A percentile compares a stretch with the other conserved stretches of the same genome.
phyloP scores from a whole-genome alignment of 2,329 filamentous ascomycete species.

The Plenodomus biglobosus region DNA sequence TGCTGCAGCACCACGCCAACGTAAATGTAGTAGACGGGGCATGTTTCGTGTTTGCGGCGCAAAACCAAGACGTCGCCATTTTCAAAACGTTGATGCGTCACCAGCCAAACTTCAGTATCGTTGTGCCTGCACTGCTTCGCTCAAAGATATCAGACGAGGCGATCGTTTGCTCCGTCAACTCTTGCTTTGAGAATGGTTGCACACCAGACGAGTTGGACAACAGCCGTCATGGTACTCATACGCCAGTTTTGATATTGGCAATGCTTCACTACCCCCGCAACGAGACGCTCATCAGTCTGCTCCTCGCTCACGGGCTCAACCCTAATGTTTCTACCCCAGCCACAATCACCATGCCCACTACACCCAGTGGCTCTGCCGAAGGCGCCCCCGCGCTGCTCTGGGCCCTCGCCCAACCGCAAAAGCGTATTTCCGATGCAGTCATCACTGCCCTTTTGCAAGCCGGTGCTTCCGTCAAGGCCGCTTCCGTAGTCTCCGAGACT shows the following conservation, averaged over 20 bases:
- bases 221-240: slow-evolving; percentile 8
- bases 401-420: slow-evolving; percentile 64
- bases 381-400: slow-evolving; percentile 61
- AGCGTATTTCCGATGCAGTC: slow-evolving; percentile 61
- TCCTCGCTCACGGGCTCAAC: slow-evolving; percentile 32
- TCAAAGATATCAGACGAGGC: slow-evolving; percentile 53
- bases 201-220: slow-evolving; percentile 24
- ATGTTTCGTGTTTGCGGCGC: slow-evolving; percentile 36
- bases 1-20: slow-evolving; percentile 32
- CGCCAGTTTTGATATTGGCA: slow-evolving; percentile 27
- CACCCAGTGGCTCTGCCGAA: slow-evolving; percentile 61
- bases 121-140: slow-evolving; percentile 62
- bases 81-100: slow-evolving; percentile 39
- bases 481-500: slow-evolving; percentile 54
- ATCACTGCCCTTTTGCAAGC: slow-evolving; percentile 60
- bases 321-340: slow-evolving; percentile 48
- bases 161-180: slow-evolving; percentile 48
- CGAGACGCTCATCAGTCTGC: slow-evolving; percentile 19
- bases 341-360: slow-evolving; percentile 52
- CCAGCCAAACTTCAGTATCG: slow-evolving; percentile 53
- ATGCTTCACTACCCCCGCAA: slow-evolving; percentile 31
- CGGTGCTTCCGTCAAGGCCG: slow-evolving; percentile 60
- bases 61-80: slow-evolving; percentile 18
- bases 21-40: slow-evolving; percentile 35
- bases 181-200: slow-evolving; percentile 57